phyloP scores from a whole-genome alignment of 345 rosid species.

The rapeseed (Brassica napus) region DNA sequence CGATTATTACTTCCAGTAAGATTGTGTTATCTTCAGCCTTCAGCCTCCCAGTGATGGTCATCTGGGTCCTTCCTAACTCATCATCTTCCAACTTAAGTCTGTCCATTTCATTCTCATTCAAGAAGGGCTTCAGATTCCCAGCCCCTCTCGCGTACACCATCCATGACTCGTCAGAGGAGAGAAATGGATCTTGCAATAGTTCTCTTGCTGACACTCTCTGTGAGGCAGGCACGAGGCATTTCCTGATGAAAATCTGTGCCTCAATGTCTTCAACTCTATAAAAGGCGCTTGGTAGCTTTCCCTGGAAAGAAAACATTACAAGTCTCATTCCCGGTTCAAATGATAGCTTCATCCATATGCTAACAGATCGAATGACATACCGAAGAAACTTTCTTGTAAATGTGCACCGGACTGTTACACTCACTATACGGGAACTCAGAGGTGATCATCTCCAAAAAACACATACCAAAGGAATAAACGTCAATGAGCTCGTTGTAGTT shows the following conservation, averaged over 20 bases:
- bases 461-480: conserved; percentile 86
- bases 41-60: conserved; percentile 70
- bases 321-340: conserved; percentile 10
- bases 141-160: conserved; percentile 29
- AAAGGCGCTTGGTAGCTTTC: conserved; percentile 71
- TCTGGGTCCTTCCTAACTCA: conserved; percentile 46
- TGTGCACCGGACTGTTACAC: conserved; percentile 70
- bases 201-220: conserved; percentile 66
- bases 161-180: conserved; percentile 50
- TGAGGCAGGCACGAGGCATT: conserved; percentile 63
- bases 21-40: conserved; percentile 69
- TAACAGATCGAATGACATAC: conserved; percentile 41
- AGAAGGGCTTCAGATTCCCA: conserved; percentile 53
- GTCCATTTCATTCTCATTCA: conserved; percentile 56
- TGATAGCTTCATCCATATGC: conserved; percentile 21
- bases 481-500: conserved; percentile 80
- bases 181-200: conserved; percentile 66
- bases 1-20: conserved; percentile 60
- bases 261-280: conserved; percentile 60
- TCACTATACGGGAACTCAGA: conserved; percentile 81
- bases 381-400: conserved; percentile 73
- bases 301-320: conserved; percentile 45
- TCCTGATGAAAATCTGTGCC: conserved; percentile 65
- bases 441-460: conserved; percentile 78
- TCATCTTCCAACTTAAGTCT: conserved; percentile 51